Conservation (phyloP, 306 rosid genomes). For the Prunus campanulata region DNA sequence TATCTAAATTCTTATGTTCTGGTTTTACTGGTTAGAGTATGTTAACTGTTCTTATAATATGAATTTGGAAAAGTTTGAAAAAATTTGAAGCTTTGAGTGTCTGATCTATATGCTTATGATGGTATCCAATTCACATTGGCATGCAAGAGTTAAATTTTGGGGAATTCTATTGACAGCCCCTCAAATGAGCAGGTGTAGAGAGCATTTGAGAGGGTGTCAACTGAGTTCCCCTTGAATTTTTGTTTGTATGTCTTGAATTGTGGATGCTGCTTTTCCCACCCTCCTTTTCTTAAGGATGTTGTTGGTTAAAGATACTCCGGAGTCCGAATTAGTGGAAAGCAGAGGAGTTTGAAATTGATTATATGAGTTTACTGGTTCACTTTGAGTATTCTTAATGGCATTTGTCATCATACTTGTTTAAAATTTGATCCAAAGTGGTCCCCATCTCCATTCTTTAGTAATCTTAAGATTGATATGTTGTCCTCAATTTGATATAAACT, state of each 20-base stretch:
- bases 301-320: not conserved
- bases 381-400: conserved; percentile 1
- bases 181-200: not conserved
- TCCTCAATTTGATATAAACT: not conserved
- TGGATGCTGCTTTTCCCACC: not conserved
- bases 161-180: not conserved
- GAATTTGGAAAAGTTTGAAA: not conserved
- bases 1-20: not conserved
- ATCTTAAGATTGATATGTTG: not conserved
- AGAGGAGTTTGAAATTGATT: not conserved
- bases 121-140: not conserved
- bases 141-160: not conserved
- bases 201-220: not conserved
- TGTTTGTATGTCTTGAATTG: not conserved
- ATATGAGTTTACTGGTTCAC: not conserved
- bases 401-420: not conserved
- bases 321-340: not conserved
- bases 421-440: conserved; percentile 2
- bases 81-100: not conserved
- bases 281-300: not conserved
- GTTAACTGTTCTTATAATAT: not conserved
- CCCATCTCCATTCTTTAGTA: not conserved
- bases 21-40: not conserved
- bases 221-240: not conserved
- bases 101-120: not conserved